These are phyloP conservation scores for Allium cepa DNA, from an alignment of 106 monocot genomes.

Conservation along the genomic window DNA sequence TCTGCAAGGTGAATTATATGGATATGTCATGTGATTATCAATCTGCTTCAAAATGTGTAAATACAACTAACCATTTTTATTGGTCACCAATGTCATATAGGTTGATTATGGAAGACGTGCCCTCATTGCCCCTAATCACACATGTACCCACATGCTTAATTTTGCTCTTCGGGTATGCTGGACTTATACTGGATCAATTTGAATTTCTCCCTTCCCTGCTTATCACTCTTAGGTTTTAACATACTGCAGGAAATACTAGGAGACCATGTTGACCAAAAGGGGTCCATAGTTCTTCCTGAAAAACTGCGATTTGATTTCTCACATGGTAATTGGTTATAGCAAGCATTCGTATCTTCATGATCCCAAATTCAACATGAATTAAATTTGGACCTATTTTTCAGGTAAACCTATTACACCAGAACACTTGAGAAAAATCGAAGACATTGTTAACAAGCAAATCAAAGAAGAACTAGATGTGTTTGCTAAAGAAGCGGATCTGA, in stretches of 20 bases:
- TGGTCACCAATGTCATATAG: conserved; percentile 17
- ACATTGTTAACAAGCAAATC: conserved; percentile 88
- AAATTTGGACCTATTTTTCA: conserved; percentile 19
- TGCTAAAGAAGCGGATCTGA: conserved; percentile 61
- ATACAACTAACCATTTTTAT: background rate
- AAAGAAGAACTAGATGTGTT: conserved; percentile 77
- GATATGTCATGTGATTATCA: background rate
- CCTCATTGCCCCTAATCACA: conserved; percentile 94
- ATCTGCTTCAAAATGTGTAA: background rate
- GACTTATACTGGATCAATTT: background rate
- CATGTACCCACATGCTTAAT: conserved; percentile 96
- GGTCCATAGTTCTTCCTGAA: conserved; percentile 98
- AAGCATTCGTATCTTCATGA: background rate
- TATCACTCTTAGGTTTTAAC: background rate
- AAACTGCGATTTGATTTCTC: conserved; percentile 96
- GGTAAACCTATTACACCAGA: conserved; percentile 89
- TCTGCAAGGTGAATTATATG: conserved; percentile 62
- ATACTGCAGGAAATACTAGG: conserved; percentile 85
- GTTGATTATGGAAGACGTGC: conserved; percentile 84
- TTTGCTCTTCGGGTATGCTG: conserved; percentile 86
- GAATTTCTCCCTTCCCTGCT: background rate
- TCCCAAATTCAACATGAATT: background rate
- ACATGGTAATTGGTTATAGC: conserved; percentile 47
- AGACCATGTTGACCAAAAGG: conserved; percentile 97
- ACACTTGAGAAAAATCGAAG: conserved; percentile 83